Percentiles rank a stretch among this genome's conserved stretches.
Conservation (phyloP, 805 yeast genomes). For the Candida chilensis region DNA sequence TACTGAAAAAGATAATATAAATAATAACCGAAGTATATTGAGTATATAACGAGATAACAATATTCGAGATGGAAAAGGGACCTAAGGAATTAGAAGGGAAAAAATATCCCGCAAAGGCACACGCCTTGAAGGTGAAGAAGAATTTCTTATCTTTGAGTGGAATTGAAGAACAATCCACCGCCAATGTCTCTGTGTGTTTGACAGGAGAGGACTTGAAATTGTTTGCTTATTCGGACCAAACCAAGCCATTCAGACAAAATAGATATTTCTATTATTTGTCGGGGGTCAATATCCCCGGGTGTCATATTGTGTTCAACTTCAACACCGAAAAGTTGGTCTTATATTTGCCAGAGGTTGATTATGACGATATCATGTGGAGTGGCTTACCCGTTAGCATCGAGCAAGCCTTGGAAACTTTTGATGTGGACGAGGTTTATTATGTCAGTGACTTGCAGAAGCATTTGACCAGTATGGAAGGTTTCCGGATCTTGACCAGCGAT, state of each 20-base stretch:
- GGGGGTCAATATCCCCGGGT: conserved; percentile 78
- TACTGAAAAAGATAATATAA: too few species aligned
- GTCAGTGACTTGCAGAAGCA: conserved; percentile 35
- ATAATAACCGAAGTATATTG: too few species aligned
- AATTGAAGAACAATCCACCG: conserved; percentile 15
- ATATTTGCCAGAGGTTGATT: conserved; percentile 76
- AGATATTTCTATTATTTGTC: conserved; percentile 82
- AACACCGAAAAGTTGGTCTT: conserved; percentile 48
- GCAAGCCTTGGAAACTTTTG: conserved; percentile 57
- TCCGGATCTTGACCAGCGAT: conserved; percentile 45
- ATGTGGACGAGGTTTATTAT: conserved; percentile 76
- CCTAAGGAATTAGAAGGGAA: conserved; percentile 11
- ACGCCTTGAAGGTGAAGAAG: conserved; percentile 46
- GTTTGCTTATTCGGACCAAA: conserved; percentile 73
- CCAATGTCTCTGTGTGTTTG: conserved; percentile 43
- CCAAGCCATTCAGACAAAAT: conserved; percentile 76
- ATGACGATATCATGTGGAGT: conserved; percentile 94
- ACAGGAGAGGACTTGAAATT: conserved; percentile 52
- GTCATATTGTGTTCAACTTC: conserved; percentile 54
- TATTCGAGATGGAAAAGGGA: too few species aligned
- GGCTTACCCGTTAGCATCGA: conserved; percentile 71
- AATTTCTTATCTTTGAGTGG: conserved; percentile 18
- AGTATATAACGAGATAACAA: too few species aligned
- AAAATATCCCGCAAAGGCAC: conserved; percentile 81
- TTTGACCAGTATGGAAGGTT: conserved; percentile 15